Evolutionary conservation across 2,329 filamentous ascomycete genomes (phyloP).

Genomic region (Ophiostoma sp.): DNA sequence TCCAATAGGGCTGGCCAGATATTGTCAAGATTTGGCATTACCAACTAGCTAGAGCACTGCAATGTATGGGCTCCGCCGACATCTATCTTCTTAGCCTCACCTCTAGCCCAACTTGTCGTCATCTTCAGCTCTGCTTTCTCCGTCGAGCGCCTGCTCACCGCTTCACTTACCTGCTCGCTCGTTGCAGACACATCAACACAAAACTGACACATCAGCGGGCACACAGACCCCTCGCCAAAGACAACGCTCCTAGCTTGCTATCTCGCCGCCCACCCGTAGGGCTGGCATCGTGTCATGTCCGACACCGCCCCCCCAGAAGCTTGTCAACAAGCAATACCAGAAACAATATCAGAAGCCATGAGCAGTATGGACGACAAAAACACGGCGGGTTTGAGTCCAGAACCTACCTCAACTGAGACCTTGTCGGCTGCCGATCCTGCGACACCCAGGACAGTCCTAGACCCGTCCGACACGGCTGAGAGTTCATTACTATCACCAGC

Average conservation of each 20-base stretch:
- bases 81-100: not conserved
- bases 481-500: not conserved
- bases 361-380: not conserved
- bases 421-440: not conserved
- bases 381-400: not conserved
- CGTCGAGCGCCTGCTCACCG: not conserved
- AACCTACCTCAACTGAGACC: not conserved
- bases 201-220: not conserved
- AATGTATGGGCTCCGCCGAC: not conserved
- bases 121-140: not conserved
- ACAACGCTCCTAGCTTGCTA: not conserved
- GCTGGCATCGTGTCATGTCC: not conserved
- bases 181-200: not conserved
- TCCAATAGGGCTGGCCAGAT: not conserved
- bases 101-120: not conserved
- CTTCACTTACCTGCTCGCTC: not conserved
- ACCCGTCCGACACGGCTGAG: not conserved
- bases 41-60: not conserved
- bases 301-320: not conserved
- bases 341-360: constrained; percentile 38
- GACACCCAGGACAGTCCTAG: not conserved
- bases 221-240: not conserved
- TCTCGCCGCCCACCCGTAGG: not conserved
- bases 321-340: constrained; percentile 42
- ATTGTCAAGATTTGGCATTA: not conserved